Base-by-base conservation (phyloP, 1,284 basidiomycete species). In the Singerocomus inundabilis region DNA sequence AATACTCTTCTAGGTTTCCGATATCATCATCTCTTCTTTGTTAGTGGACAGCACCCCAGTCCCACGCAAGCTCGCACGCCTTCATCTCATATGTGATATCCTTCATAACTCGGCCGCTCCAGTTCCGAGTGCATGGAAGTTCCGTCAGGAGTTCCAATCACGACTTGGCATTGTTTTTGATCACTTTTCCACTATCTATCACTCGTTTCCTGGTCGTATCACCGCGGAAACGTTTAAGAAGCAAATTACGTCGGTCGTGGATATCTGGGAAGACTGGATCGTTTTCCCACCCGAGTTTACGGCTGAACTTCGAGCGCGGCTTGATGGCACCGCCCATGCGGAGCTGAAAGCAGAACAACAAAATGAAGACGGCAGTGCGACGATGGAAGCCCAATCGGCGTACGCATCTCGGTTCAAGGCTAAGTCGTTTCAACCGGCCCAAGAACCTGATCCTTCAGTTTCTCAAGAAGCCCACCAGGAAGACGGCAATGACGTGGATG, bases 201-300 rank as follows among this genome's bases (percentile, higher is more conserved):
- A 92, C 53, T 91, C 90, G 21, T 91, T 98, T 63, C 90, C 92
- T 1, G 94, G 94, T 4, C 78, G 91, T 37, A 93, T 98, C 63
- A 94, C 93, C 6, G 94, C 93, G 13, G 91, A 96, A 58, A 87
- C 88, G 2, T 98, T 98, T 77, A 94, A 89, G 71, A 88, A 85
- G 54, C 91, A 96, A 68, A 90, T 98, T 46, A 83, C 82, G 3
- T 73, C 80, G 0, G 83, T 98, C 11, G 76, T 98, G 1, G 89
- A 94, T 59, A 84, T 95, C 21, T 99, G 96, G 96, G 95, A 98
- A 62, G 85, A 93, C 61, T 96, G 93, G 91, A 93, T 95, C 53
- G 89, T 95, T 16, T 94, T 97, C 65, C 78, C 91, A 29, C 86
- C 87, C 1, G 88, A 93, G 46, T 88, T 90, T 59, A 89, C 91